Evolutionary conservation across 495 filamentous ascomycete genomes (phyloP).

Genomic region (Penicillium paradoxum): DNA sequence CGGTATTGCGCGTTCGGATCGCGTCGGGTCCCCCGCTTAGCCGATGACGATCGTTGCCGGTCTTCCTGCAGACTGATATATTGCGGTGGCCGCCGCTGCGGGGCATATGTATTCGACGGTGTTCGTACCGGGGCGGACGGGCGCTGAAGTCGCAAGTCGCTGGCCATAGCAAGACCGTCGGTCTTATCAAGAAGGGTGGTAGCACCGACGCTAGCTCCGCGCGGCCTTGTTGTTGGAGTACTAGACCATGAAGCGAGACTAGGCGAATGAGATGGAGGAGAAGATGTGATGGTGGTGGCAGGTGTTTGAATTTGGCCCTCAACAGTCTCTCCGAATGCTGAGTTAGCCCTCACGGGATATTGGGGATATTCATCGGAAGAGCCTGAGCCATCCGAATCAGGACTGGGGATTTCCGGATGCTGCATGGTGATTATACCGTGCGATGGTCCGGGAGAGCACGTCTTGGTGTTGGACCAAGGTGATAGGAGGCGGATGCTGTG

Average conservation of each 20-base stretch:
- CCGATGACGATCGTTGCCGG: conserved; percentile 50
- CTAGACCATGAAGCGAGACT: conserved; percentile 40
- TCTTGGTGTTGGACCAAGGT: conserved; percentile 11
- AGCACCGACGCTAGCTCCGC: conserved; percentile 39
- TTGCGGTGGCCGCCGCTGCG: conserved; percentile 65
- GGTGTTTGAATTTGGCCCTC: conserved; percentile 37
- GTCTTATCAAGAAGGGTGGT: conserved; percentile 29
- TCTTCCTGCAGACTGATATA: conserved; percentile 48
- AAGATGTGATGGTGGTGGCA: conserved; percentile 39
- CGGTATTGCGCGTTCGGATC: conserved; percentile 77
- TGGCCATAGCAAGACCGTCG: conserved; percentile 25
- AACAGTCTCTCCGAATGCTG: conserved; percentile 34
- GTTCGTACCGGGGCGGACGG: conserved; percentile 58
- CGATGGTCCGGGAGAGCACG: conserved; percentile 15
- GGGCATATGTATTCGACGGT: conserved; percentile 71
- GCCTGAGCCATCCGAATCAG: conserved; percentile 62
- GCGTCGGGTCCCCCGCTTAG: conserved; percentile 46
- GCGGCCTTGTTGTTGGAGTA: conserved; percentile 33
- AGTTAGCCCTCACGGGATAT: conserved; percentile 42
- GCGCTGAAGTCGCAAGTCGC: conserved; percentile 45
- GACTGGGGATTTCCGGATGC: conserved; percentile 48
- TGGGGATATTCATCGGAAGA: conserved; percentile 56
- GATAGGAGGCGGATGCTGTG: conserved; percentile 24
- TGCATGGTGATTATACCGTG: conserved; percentile 41
- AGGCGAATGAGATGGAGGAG: conserved; percentile 38